phyloP scores from a whole-genome alignment of 306 rosid species.

The Canavalia ensiformis region DNA sequence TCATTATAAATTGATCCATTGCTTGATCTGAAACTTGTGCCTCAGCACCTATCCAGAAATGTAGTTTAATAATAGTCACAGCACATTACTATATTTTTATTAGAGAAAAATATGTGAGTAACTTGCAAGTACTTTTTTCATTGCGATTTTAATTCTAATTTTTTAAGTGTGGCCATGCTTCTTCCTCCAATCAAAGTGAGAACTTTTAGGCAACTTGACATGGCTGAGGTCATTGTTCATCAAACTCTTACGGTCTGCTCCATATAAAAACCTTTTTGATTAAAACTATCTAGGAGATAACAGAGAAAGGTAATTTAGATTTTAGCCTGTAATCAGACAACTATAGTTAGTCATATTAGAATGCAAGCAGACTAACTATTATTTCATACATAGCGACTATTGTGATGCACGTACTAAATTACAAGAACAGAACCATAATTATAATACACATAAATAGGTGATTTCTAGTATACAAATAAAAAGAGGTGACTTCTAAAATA shows the following conservation, averaged over 20 bases:
- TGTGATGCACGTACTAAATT: conserved; percentile 43
- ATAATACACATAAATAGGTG: conserved; percentile 53
- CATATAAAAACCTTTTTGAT: not conserved
- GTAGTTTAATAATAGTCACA: not conserved
- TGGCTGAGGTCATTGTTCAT: conserved; percentile 16
- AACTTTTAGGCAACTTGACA: conserved; percentile 2
- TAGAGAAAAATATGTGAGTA: not conserved
- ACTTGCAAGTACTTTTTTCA: conserved; percentile 24
- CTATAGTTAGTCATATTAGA: conserved; percentile 16
- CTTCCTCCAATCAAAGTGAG: not conserved
- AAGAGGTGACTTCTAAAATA: conserved; percentile 27
- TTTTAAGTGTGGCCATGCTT: not conserved
- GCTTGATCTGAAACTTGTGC: conserved; percentile 1
- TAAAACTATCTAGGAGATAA: conserved; percentile 1
- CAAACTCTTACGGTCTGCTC: not conserved
- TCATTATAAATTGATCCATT: conserved; percentile 6
- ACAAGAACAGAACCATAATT: conserved; percentile 46
- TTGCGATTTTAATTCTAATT: not conserved
- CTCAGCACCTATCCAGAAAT: not conserved
- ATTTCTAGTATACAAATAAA: conserved; percentile 20
- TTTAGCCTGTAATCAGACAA: conserved; percentile 21
- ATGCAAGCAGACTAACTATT: conserved; percentile 39
- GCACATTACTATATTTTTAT: conserved; percentile 1
- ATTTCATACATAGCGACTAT: conserved; percentile 39
- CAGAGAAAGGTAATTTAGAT: conserved; percentile 34